A percentile compares a stretch with the other conserved stretches of the same genome.
phyloP scores from a whole-genome alignment of 228 moss, liverwort and hornwort genomes.

The Sphagnum magellanicum region DNA sequence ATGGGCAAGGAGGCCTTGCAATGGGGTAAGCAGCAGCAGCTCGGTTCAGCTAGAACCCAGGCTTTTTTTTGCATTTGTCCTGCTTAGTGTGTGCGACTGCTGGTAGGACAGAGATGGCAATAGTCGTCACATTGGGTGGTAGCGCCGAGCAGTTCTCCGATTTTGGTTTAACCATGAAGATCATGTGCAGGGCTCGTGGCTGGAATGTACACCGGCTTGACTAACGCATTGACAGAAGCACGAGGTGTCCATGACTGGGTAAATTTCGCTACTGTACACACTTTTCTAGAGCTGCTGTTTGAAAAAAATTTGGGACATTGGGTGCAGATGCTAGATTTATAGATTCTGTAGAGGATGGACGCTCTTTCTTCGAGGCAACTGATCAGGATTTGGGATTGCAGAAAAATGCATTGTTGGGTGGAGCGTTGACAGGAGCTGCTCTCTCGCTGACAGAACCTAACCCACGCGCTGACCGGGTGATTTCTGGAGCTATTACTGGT shows the following conservation, averaged over 20 bases:
- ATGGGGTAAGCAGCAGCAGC: constrained; percentile 21
- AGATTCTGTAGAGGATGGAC: too few relatives aligned
- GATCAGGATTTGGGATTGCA: constrained; percentile 11
- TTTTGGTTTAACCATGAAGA: too few relatives aligned
- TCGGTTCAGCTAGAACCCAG: background rate
- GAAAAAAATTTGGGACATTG: background rate
- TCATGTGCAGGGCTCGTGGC: constrained; percentile 12
- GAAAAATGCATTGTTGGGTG: constrained; percentile 80
- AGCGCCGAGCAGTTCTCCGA: too few relatives aligned
- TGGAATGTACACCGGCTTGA: constrained; percentile 35
- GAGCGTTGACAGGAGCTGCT: constrained; percentile 74
- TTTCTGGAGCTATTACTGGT: constrained; percentile 70
- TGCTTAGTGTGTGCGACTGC: background rate
- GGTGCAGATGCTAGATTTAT: background rate
- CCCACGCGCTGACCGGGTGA: constrained; percentile 47
- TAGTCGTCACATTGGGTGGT: too few relatives aligned
- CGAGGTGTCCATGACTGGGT: constrained; percentile 46
- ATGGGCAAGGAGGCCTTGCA: constrained; percentile 41
- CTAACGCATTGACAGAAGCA: constrained; percentile 31
- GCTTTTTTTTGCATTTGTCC: background rate
- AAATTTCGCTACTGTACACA: background rate
- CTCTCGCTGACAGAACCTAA: constrained; percentile 51
- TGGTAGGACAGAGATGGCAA: too few relatives aligned
- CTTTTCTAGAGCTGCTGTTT: background rate
- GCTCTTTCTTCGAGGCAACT: background rate